Evolutionary conservation across 2,329 filamentous ascomycete species (phyloP), one percentile per base, ranked within the genome.

Genomic region (Ceratocystis smalleyi): DNA sequence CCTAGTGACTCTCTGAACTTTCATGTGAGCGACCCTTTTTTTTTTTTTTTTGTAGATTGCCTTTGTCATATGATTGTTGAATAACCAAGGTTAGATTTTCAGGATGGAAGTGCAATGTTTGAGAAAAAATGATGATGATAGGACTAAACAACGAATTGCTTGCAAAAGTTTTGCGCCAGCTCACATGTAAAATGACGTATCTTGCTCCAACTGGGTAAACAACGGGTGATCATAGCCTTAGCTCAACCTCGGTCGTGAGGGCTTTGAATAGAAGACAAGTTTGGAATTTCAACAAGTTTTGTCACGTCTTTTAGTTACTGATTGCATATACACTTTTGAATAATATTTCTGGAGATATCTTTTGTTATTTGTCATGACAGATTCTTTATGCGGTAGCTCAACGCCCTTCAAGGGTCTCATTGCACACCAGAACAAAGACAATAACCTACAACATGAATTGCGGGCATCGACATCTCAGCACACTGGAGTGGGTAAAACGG

Each of bases 331-430:
- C 30, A n/a, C 30, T 10, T 19, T 30, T 10, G 3, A 22, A 57
- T n/a, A 32, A 35, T 7, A 1, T 40, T 40, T 57, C 54, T 35
- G 17, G 7, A 32, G 2, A 57, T 35, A 27, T 10, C 19, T 19
- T 27, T 19, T 45, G 57, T 22, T 51, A 57, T n/a, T 22, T 40
- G 45, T n/a, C 19, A 77, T 77, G 76, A 72, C 75, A 45, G 75
- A 77, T 62, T 71, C 72, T 64, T 75, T 75, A 8, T 77, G 76
- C 67, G 75, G 75, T 67, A 75, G 75, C 43, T 71, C 72, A 1
- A 74, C 74, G 60, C 75, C 76, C 43, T 77, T 77, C 64, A 77
- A 77, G 71, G 73, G 72, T 12, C 71, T 77, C 51, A 69, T 75
- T 22, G 74, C 77, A 7, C 75, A 77, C 47, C 75, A 77, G 61